Evolutionary conservation across 257 asterid genomes (phyloP).

Genomic region (Oldenlandia corymbosa): DNA sequence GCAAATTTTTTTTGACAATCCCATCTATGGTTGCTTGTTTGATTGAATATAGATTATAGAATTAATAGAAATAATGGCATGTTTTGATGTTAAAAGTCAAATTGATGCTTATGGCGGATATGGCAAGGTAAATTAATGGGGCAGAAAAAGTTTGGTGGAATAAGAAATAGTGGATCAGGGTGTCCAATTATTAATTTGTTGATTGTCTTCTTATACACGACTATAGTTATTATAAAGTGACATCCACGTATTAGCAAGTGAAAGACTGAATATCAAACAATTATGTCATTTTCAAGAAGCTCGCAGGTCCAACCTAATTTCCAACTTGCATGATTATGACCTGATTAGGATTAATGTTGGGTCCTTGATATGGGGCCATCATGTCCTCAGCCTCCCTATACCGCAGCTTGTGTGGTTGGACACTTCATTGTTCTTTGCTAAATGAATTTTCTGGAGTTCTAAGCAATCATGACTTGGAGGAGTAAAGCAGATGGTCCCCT

Average conservation of each 20-base stretch:
- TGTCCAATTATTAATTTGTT: constrained; percentile 20
- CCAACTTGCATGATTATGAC: constrained; percentile 17
- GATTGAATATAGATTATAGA: neutral
- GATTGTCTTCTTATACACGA: constrained; percentile 15
- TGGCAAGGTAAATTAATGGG: constrained; percentile 19
- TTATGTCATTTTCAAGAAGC: constrained; percentile 14
- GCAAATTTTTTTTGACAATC: too few species aligned
- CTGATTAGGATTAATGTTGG: neutral
- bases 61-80: neutral
- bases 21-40: constrained; percentile 4
- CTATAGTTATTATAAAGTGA: constrained; percentile 11
- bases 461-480: neutral
- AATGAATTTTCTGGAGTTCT: neutral
- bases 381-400: neutral
- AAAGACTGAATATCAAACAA: neutral
- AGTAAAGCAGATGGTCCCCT: neutral
- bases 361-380: neutral
- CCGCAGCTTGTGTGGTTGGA: neutral
- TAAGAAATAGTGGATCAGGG: constrained; percentile 3
- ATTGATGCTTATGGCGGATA: constrained; percentile 7
- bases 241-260: constrained; percentile 3
- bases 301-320: neutral
- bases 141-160: constrained; percentile 14
- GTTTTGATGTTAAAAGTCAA: neutral
- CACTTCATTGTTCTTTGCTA: neutral